Conservation (phyloP, 371 early-diverging fungal species). For the Globomyces sp. region DNA sequence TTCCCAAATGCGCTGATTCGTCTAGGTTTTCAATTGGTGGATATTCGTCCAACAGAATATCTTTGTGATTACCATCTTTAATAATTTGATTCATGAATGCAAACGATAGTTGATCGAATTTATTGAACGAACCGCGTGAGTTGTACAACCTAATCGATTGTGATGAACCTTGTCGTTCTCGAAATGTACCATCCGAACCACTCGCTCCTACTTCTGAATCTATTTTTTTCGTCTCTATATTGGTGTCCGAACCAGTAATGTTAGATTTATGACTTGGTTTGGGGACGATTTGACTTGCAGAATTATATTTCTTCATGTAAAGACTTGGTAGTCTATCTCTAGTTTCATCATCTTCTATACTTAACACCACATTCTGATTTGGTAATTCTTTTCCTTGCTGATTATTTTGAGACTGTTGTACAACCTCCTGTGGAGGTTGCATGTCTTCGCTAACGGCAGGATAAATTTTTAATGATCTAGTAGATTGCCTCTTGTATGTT, state of each 20-base stretch:
- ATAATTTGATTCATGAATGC: slow-evolving; percentile 18
- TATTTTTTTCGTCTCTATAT: neutral
- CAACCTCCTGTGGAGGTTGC: too few relatives aligned
- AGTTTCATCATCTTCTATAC: too few relatives aligned
- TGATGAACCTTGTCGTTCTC: neutral
- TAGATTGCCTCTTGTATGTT: too few relatives aligned
- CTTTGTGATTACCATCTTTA: slow-evolving; percentile 1
- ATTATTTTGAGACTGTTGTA: too few relatives aligned
- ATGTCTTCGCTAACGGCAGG: too few relatives aligned
- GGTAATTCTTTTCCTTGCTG: too few relatives aligned
- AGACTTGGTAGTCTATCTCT: too few relatives aligned
- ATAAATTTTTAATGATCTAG: too few relatives aligned
- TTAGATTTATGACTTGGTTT: too few relatives aligned
- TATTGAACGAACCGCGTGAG: slow-evolving; percentile 2
- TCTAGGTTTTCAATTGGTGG: slow-evolving; percentile 3
- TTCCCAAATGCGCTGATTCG: neutral
- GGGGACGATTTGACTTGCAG: too few relatives aligned
- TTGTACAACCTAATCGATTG: neutral
- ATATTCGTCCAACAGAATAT: neutral
- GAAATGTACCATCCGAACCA: neutral
- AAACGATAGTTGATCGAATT: neutral
- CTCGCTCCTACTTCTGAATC: neutral
- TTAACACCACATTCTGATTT: too few relatives aligned
- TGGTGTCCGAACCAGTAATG: neutral
- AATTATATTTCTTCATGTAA: too few relatives aligned